Conservation (phyloP, 1,284 basidiomycete genomes). For the Cutaneotrichosporon arboriforme region DNA sequence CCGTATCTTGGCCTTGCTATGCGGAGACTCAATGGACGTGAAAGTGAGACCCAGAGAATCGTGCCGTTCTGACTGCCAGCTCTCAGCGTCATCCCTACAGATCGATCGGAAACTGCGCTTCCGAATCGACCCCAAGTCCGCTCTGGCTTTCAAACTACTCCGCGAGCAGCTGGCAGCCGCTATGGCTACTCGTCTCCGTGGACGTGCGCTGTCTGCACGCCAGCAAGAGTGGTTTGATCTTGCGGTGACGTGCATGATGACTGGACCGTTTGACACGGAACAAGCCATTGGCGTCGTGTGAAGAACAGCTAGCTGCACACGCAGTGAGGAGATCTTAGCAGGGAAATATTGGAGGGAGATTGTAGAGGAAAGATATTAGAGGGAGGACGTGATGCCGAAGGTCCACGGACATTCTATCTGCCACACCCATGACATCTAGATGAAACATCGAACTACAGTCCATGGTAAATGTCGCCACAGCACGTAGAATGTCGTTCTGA, state of each 20-base stretch:
- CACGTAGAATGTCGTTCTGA: neutral
- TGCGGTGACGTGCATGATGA: constrained; percentile 54
- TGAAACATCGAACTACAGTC: neutral
- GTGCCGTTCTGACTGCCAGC: constrained; percentile 49
- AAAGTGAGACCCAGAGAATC: constrained; percentile 56
- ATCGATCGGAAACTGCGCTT: constrained; percentile 84
- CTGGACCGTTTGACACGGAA: constrained; percentile 20
- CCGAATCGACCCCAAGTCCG: constrained; percentile 63
- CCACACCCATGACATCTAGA: neutral
- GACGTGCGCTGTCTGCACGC: constrained; percentile 57
- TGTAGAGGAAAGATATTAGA: no score
- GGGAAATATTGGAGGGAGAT: no score
- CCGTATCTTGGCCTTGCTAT: constrained; percentile 72
- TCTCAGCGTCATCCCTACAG: constrained; percentile 63
- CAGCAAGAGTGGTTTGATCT: constrained; percentile 67
- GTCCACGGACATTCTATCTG: no score
- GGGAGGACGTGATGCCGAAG: no score
- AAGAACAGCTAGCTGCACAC: no score
- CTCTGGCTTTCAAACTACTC: constrained; percentile 73
- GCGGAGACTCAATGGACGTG: constrained; percentile 79
- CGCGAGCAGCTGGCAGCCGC: constrained; percentile 62
- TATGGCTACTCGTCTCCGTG: constrained; percentile 58
- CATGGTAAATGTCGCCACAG: no score
- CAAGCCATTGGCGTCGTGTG: constrained; percentile 21
- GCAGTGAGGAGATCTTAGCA: no score